These are phyloP conservation scores for Suhomyces canberraensis DNA, from an alignment of 805 yeast species.

Conservation along the genomic window DNA sequence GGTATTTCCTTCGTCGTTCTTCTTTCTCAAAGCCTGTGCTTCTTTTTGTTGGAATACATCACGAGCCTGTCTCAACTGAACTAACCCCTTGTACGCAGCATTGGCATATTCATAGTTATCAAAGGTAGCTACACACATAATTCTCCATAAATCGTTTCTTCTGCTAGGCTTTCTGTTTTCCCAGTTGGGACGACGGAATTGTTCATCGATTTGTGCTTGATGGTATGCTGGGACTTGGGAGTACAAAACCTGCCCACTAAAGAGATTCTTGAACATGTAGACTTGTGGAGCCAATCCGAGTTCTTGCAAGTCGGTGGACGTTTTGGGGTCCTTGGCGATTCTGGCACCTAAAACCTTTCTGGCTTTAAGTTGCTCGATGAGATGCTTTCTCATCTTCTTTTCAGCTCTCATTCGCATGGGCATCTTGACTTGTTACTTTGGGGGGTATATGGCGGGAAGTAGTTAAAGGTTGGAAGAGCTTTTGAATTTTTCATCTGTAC, in stretches of 20 bases:
- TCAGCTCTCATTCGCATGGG: conserved; percentile 41
- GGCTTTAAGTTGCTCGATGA: conserved; percentile 43
- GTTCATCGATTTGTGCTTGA: conserved; percentile 59
- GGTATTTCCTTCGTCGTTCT: conserved; percentile 71
- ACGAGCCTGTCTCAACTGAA: conserved; percentile 70
- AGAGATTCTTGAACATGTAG: conserved; percentile 77
- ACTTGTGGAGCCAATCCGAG: conserved; percentile 80
- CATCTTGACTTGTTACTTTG: conserved; percentile 22
- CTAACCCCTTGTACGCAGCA: conserved; percentile 70
- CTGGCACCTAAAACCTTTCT: conserved; percentile 42
- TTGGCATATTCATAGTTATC: conserved; percentile 59
- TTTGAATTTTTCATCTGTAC: not conserved
- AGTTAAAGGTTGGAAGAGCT: not conserved
- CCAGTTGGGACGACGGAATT: conserved; percentile 84
- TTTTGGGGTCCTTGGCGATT: conserved; percentile 37
- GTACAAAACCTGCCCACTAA: conserved; percentile 85
- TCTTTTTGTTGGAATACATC: conserved; percentile 57
- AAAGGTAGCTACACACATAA: conserved; percentile 80
- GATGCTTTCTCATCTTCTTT: conserved; percentile 46
- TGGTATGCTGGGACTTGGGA: conserved; percentile 75
- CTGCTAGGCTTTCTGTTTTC: conserved; percentile 75
- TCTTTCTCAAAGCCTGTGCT: conserved; percentile 66
- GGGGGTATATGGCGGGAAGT: not conserved
- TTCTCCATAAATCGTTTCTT: conserved; percentile 86
- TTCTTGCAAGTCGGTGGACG: conserved; percentile 28